Base-by-base conservation (phyloP, 192 early-diverging fungal species). In the Coemansia sp. region DNA sequence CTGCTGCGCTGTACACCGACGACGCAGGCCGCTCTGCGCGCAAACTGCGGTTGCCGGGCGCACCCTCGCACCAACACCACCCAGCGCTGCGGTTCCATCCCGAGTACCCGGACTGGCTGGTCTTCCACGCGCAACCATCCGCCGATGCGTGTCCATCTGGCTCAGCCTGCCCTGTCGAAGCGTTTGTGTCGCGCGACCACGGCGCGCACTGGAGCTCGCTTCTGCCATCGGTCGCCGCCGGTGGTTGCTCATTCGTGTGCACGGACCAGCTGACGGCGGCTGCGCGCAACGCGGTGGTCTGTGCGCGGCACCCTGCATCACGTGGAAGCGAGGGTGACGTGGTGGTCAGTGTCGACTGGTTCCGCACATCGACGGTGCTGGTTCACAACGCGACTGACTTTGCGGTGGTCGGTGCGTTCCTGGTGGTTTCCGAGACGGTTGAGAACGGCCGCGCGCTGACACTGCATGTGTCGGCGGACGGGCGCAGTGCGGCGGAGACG, bases 1-100 rank as follows among this genome's bases (percentile, higher is more conserved):
- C 74, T 0, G 64, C 47, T 3, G 89, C 87, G 37, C 77, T 87
- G 49, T 79, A 86, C 42, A 92, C 90, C 0, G 84, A 76, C 15
- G 90, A 95, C 61, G 74, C 76, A 19, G 89, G 85, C 9, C 71
- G 71, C 41, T 87, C 85, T 16, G 85, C 88, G 63, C 82, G 86
- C 12, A 18, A 62, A 16, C 49, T 97, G 37, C 74, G 80, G 8
- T 64, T 87, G 9, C 91, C 91, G 6, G 62, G 78, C 16, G 15
- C 62, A n/a, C 93, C 92, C 7, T 90, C 91, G 16, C 67, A 72
- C 15, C 65, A 93, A 15, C 78, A 84, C n/a, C 76, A 84, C 19
- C 80, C 81, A 22, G 76, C 88, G 22, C 59, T 93, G 55, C 87
- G 87, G 46, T 99, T 97, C 85, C 96, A 99, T 66, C 91, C 94